These are phyloP conservation scores for Tricholoma sp. DNA, from an alignment of 768 basidiomycete genomes.

Conservation along the genomic window DNA sequence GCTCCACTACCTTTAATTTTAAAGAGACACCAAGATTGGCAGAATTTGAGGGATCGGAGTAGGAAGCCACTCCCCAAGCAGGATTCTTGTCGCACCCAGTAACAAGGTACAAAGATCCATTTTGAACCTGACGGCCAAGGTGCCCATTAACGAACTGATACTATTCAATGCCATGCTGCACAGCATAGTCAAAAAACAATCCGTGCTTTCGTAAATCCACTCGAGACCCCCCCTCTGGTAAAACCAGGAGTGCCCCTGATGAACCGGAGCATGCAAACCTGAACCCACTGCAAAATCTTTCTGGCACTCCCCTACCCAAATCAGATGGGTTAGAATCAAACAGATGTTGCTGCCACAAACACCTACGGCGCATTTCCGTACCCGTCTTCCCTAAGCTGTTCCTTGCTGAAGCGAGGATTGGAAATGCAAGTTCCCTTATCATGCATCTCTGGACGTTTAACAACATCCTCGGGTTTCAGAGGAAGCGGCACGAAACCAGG, in stretches of 20 bases:
- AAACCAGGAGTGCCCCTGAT: conserved; percentile 8
- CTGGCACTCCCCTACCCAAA: neutral
- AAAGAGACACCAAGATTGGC: conserved; percentile 3
- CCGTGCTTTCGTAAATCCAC: conserved; percentile 7
- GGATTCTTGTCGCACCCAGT: too few species aligned
- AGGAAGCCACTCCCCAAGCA: conserved; percentile 15
- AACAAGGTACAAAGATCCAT: conserved; percentile 16
- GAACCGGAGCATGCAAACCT: neutral
- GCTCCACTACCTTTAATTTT: conserved; percentile 4
- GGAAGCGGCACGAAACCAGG: conserved; percentile 10
- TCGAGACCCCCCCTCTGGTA: too few species aligned
- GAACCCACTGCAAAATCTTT: neutral
- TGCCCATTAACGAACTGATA: conserved; percentile 9
- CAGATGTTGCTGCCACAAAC: neutral
- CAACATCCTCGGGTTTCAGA: neutral
- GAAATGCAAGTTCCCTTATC: neutral
- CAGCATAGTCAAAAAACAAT: conserved; percentile 8
- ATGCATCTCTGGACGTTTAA: neutral
- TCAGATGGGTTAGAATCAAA: neutral
- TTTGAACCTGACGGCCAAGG: conserved; percentile 10
- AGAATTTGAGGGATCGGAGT: conserved; percentile 10
- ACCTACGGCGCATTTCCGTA: neutral
- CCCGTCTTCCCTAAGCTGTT: neutral
- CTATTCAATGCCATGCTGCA: conserved; percentile 8
- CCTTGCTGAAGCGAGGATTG: neutral